phyloP scores from a whole-genome alignment of 1,139 yeast species.

The Spencermartinsiella ligniputridi region DNA sequence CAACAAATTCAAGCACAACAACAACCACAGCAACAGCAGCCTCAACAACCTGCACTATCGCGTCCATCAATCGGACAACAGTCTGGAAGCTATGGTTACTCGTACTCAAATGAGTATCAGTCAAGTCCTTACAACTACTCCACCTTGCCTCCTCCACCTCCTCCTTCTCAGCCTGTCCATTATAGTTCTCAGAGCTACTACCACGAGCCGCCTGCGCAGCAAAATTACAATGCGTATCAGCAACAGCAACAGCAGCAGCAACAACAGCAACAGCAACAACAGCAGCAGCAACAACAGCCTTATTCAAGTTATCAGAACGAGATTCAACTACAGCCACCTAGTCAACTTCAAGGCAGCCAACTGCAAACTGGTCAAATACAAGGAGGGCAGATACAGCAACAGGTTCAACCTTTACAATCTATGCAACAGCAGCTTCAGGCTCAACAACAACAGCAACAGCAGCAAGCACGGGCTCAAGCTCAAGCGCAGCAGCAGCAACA shows the following conservation, averaged over 20 bases:
- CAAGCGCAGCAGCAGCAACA: background rate
- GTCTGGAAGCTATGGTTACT: background rate
- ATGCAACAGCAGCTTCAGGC: conserved; percentile 10
- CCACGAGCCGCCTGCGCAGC: background rate
- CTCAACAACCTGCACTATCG: background rate
- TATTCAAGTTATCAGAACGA: conserved; percentile 3
- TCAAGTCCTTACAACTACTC: background rate
- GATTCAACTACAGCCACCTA: background rate
- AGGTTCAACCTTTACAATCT: conserved; percentile 12
- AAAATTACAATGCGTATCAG: conserved; percentile 8
- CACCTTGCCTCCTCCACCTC: background rate
- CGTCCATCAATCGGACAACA: background rate
- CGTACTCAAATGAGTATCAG: background rate
- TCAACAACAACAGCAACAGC: background rate
- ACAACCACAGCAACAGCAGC: conserved; percentile 5
- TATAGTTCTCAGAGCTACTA: background rate
- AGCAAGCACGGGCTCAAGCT: conserved; percentile 10
- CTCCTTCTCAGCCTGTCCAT: conserved; percentile 4
- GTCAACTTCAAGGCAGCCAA: conserved; percentile 1
- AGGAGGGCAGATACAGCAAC: conserved; percentile 3
- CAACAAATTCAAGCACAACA: background rate
- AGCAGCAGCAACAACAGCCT: conserved; percentile 10
- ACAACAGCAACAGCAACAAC: conserved; percentile 10
- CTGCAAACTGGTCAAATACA: too few relatives aligned
- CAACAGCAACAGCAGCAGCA: conserved; percentile 7